These are phyloP conservation scores for Komagataella phaffii DNA, from an alignment of 805 yeast species.

Conservation along the genomic window DNA sequence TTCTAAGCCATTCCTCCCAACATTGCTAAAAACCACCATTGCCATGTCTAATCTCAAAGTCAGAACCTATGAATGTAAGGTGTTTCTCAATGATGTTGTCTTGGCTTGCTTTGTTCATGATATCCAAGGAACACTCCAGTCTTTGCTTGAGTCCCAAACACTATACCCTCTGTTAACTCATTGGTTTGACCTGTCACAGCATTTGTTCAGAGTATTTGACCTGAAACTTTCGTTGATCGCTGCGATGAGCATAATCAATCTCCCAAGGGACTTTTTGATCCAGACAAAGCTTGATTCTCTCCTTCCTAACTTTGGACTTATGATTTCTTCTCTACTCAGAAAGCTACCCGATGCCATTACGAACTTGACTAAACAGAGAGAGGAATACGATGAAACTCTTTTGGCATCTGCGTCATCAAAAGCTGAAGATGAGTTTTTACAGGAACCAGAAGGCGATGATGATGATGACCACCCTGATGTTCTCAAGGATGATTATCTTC, in stretches of 20 bases:
- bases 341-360: conserved; percentile 63
- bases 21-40: conserved; percentile 29
- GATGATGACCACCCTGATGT: conserved; percentile 17
- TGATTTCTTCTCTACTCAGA: conserved; percentile 36
- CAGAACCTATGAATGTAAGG: conserved; percentile 20
- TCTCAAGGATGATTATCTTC: conserved; percentile 29
- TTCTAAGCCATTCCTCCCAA: conserved; percentile 30
- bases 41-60: conserved; percentile 18
- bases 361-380: conserved; percentile 48
- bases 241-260: conserved; percentile 32
- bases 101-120: conserved; percentile 53
- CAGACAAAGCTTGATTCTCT: conserved; percentile 16
- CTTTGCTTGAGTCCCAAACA: conserved; percentile 30
- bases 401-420: conserved; percentile 5
- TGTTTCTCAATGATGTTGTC: conserved; percentile 46
- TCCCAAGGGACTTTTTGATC: conserved; percentile 10
- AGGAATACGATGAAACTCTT: conserved; percentile 29
- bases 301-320: conserved; percentile 35
- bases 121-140: conserved; percentile 35
- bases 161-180: conserved; percentile 38
- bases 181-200: conserved; percentile 52
- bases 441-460: conserved; percentile 14
- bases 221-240: conserved; percentile 67
- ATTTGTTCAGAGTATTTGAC: conserved; percentile 63
- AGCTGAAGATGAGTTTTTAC: conserved; percentile 13